A percentile compares a stretch with the other conserved stretches of the same genome.
phyloP scores from a whole-genome alignment of 805 yeast species.

The Soucietia sequanensis region DNA sequence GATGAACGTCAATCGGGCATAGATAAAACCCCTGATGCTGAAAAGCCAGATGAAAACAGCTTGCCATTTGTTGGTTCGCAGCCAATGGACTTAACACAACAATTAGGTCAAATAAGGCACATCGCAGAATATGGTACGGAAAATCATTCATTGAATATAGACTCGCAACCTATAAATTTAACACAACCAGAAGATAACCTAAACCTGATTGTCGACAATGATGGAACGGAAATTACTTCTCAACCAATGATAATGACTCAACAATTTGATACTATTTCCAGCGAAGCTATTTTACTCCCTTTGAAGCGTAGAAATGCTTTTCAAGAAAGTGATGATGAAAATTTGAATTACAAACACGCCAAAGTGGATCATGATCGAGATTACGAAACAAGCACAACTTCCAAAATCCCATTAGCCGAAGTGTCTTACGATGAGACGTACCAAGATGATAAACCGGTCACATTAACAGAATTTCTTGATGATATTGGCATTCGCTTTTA shows the following conservation, averaged over 20 bases:
- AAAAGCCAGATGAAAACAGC: no score
- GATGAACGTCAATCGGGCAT: no score
- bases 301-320: background rate
- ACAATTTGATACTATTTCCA: slow-evolving; percentile 1
- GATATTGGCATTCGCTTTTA: slow-evolving; percentile 43
- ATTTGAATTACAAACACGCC: no score
- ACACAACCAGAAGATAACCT: slow-evolving; percentile 6
- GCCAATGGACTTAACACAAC: slow-evolving; percentile 1
- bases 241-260: slow-evolving; percentile 25
- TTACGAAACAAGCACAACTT: slow-evolving; percentile 13
- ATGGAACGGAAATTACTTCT: slow-evolving; percentile 4
- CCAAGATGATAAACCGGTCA: slow-evolving; percentile 29
- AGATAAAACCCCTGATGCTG: no score
- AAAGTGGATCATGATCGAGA: background rate
- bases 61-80: background rate
- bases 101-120: no score
- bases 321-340: background rate
- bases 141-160: no score
- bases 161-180: slow-evolving; percentile 11
- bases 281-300: no score
- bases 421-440: slow-evolving; percentile 13
- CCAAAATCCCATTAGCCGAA: slow-evolving; percentile 28
- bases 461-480: slow-evolving; percentile 36
- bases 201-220: slow-evolving; percentile 4
- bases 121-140: no score